Evolutionary conservation across 345 rosid genomes (phyloP).

Genomic region (Cardamine occulta): DNA sequence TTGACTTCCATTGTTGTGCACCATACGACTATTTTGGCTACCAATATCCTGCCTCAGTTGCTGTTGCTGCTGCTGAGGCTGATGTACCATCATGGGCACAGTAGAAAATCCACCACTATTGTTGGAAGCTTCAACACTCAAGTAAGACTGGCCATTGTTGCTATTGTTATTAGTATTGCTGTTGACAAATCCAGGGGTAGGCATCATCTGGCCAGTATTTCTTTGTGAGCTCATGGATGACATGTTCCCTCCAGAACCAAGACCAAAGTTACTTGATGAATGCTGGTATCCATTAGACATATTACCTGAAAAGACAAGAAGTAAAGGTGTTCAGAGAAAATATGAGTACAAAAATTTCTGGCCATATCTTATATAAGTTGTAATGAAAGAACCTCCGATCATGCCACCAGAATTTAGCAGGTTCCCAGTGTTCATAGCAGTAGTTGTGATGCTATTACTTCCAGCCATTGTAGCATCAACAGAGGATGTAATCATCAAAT

Average conservation of each 20-base stretch:
- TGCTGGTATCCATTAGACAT: constrained; percentile 84
- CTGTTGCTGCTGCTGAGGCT: constrained; percentile 57
- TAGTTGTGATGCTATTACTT: constrained; percentile 55
- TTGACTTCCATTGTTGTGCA: constrained; percentile 81
- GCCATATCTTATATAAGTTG: constrained; percentile 48
- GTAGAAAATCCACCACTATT: constrained; percentile 69
- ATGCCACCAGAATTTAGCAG: constrained; percentile 61
- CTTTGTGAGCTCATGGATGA: constrained; percentile 71
- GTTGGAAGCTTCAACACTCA: constrained; percentile 68
- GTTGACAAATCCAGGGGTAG: constrained; percentile 88
- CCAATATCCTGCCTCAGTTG: constrained; percentile 65
- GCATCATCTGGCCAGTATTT: constrained; percentile 89
- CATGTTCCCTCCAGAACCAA: constrained; percentile 79
- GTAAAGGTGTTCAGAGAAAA: constrained; percentile 18
- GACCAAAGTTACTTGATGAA: constrained; percentile 65
- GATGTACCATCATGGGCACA: constrained; percentile 64
- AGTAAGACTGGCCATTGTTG: constrained; percentile 57
- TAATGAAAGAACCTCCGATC: constrained; percentile 58
- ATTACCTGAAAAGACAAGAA: constrained; percentile 55
- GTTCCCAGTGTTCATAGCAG: constrained; percentile 58
- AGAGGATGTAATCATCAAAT: constrained; percentile 65
- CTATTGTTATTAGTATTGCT: constrained; percentile 49
- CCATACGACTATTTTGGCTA: constrained; percentile 74
- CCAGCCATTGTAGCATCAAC: constrained; percentile 66
- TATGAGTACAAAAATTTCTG: constrained; percentile 11